Conservation (phyloP, 305 asterid genomes). For the Solanum chacoense region DNA sequence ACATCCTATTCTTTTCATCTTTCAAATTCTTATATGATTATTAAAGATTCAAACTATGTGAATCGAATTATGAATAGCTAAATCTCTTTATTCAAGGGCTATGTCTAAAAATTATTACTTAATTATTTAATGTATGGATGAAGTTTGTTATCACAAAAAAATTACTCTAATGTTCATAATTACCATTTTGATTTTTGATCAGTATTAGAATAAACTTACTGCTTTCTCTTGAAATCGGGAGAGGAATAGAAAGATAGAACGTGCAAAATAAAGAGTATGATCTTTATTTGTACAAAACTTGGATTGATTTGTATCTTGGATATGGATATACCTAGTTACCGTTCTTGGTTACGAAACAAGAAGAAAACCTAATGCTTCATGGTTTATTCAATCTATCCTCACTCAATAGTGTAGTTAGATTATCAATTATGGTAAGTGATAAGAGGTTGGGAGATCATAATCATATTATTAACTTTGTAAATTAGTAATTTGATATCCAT, state of each 20-base stretch:
- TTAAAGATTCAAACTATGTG: too few species aligned
- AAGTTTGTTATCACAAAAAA: too few species aligned
- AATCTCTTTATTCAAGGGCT: background rate
- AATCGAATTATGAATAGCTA: background rate
- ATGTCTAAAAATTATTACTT: background rate
- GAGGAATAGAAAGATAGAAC: background rate
- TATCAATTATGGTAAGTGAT: background rate
- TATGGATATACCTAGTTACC: background rate
- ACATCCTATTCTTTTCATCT: background rate
- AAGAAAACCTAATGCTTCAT: background rate
- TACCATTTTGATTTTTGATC: too few species aligned
- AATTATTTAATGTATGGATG: background rate
- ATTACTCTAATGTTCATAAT: too few species aligned
- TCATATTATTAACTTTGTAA: too few species aligned
- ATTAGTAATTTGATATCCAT: background rate
- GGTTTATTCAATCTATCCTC: background rate
- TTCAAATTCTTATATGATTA: too few species aligned
- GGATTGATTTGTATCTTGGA: background rate
- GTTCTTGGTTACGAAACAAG: background rate
- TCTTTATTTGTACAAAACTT: background rate
- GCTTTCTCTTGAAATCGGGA: background rate
- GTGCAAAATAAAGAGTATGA: background rate
- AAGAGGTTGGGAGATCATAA: background rate
- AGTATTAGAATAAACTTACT: background rate
- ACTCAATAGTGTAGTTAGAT: background rate